Base-by-base conservation (phyloP, 1,284 basidiomycete genomes). In the Tilletia walkeri region DNA sequence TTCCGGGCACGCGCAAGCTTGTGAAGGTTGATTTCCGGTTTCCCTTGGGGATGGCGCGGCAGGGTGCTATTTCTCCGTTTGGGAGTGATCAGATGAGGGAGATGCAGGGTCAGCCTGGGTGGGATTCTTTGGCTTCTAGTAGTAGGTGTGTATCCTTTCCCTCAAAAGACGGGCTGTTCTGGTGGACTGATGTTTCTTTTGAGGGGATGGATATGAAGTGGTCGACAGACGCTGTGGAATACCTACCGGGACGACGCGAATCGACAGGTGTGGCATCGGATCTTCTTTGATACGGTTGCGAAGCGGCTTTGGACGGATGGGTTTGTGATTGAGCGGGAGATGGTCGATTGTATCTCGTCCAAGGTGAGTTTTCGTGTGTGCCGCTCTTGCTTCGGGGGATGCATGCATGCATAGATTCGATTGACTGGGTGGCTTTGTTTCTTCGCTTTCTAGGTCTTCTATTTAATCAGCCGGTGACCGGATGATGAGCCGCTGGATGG, bases 301-400 rank as follows among this genome's bases (percentile, higher is more conserved):
- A 63, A 63, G 59, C 34, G 59, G 59, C 59, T 63, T 7, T 63
- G 59, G 59, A 63, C 30, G 18, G 59, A 63, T 41, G 59, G 59
- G 34, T 63, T 63, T 41, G 59, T 63, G 12, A 63, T 63, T 41
- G 59, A 63, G 38, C 34, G 59, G 12, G 59, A 63, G 38, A 63
- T 63, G 59, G 59, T 63, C 1, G 59, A 63, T 20, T 63, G 59
- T 34, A 63, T 63, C 59, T 63, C 59, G 36, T 63, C 59, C 59
- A 63, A 63, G 59, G 59, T 63, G 59, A 63, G 59, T 18, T 34
- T 56, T 34, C 5, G 20, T n/a, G 18, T 18, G 6, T 30, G 16
- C 7, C 24, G 4, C 50, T 53, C 16, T 30, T 53, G 4, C 16
- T 9, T 53, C n/a, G 4, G 50, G 18, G 4, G n/a, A 18, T 10